These are phyloP conservation scores for Sphaceloma murrayae DNA, from an alignment of 2,329 filamentous ascomycete species.

Conservation along the genomic window DNA sequence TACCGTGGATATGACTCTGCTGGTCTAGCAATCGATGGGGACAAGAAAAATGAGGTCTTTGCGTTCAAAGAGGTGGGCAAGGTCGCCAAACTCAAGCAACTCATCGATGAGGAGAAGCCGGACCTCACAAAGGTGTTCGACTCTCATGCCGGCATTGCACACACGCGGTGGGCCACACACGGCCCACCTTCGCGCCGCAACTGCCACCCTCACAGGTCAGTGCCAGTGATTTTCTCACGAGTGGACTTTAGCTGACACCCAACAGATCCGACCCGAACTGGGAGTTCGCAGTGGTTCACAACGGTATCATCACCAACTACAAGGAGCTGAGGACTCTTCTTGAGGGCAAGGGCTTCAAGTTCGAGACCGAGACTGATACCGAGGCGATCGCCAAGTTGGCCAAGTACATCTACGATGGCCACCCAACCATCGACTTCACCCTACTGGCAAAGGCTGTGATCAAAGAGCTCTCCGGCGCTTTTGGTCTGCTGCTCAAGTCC, in stretches of 20 bases:
- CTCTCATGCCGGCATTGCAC: conserved; percentile 95
- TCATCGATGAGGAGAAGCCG: conserved; percentile 74
- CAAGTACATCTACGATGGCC: conserved; percentile 94
- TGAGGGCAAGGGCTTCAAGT: conserved; percentile 89
- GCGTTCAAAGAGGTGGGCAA: conserved; percentile 99
- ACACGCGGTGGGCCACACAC: conserved; percentile 98
- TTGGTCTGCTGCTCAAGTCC: conserved; percentile 94
- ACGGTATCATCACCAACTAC: conserved; percentile 99
- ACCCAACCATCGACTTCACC: conserved; percentile 91
- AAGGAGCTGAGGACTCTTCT: conserved; percentile 96
- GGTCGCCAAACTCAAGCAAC: conserved; percentile 89
- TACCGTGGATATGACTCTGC: conserved; percentile 99
- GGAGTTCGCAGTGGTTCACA: conserved; percentile 97
- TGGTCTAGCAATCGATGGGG: conserved; percentile 87
- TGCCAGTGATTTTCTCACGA: too few relatives aligned
- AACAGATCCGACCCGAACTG: conserved; percentile 79
- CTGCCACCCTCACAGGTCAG: conserved; percentile 97
- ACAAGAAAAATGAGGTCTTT: conserved; percentile 97
- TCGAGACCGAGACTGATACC: conserved; percentile 98
- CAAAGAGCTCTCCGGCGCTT: conserved; percentile 94
- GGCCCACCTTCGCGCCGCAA: conserved; percentile 86
- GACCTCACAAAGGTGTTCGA: conserved; percentile 91
- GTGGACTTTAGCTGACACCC: conserved; percentile 14
- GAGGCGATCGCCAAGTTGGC: conserved; percentile 98
- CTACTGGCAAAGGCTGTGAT: conserved; percentile 96